These are phyloP conservation scores for Phytophthora sp. DNA, from an alignment of 352 stramenopile genomes.

Conservation along the genomic window DNA sequence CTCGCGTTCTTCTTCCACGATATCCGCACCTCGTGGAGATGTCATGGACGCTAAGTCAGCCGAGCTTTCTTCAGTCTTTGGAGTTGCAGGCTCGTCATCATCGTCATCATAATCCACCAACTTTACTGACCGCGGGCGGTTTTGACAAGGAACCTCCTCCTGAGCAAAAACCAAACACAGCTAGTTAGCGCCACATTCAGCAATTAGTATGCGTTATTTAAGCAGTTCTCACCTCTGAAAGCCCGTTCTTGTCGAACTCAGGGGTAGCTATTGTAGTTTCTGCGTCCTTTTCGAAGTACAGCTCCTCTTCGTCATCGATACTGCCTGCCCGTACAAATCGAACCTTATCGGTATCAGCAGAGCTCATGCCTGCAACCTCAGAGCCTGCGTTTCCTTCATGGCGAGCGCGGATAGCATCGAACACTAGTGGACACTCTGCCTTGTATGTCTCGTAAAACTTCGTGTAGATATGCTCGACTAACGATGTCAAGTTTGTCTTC, in stretches of 20 bases:
- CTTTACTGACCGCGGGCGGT: constrained; percentile 52
- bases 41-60: constrained; percentile 10
- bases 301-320: constrained; percentile 77
- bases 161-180: constrained; percentile 27
- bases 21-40: constrained; percentile 26
- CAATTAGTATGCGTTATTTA: too few species aligned
- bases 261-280: constrained; percentile 44
- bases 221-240: constrained; percentile 50
- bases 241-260: constrained; percentile 42
- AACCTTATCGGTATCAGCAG: constrained; percentile 42
- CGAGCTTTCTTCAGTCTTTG: constrained; percentile 46
- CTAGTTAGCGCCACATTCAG: constrained; percentile 5
- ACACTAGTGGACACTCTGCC: constrained; percentile 70
- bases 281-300: constrained; percentile 84
- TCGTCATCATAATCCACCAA: constrained; percentile 79
- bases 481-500: constrained; percentile 67
- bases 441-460: constrained; percentile 85
- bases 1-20: constrained; percentile 48
- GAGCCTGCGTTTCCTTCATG: constrained; percentile 59
- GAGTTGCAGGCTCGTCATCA: constrained; percentile 49
- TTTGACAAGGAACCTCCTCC: constrained; percentile 55
- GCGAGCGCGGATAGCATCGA: constrained; percentile 67
- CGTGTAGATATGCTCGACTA: constrained; percentile 81
- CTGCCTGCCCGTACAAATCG: constrained; percentile 60
- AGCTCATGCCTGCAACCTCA: constrained; percentile 18